Evolutionary conservation across 345 rosid species (phyloP), one percentile per base, ranked within the genome.

Genomic region (Alliaria petiolata): DNA sequence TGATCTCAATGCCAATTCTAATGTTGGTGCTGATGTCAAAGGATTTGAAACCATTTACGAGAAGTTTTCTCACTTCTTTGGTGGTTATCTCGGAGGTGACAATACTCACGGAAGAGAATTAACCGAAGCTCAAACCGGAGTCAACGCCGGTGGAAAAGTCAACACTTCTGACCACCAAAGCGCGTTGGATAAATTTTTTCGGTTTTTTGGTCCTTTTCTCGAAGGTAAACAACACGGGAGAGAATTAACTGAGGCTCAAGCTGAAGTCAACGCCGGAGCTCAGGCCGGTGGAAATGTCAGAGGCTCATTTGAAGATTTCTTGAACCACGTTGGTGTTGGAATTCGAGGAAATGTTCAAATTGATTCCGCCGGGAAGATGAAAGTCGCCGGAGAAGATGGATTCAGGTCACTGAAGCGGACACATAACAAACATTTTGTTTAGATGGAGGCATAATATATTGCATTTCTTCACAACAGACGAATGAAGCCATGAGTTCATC

Each of bases 401-500:
- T 63, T 65, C 10, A 72, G 42, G 57, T 26, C 65, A 56, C 4
- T 30, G 36, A 65, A 65, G 17, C 14, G 60, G 44, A n/a, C 36
- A 57, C 61, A 47, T 31, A 8, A 44, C 0, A 72, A 65, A 47
- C 51, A 26, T 25, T 14, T 72, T 19, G 26, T 44, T 65, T 63
- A 53, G 7, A 62, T 8, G 1, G 11, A 34, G 20, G 55, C 38
- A 47, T 49, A 45, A 8, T 47, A 46, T 55, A 8, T 44, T 63
- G 22, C 12, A 20, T 20, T 31, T 70, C 22, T 20, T 25, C 16
- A 65, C 53, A 72, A 72, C 50, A 72, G 26, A 64, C 3, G 65
- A 64, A 72, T 25, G 26, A 64, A 54, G 63, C 55, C 62, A 62
- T 53, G 69, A 62, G 64, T 63, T 72, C 25, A 72, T 72, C 26